A percentile compares a stretch with the other conserved stretches of the same genome.
phyloP scores from a whole-genome alignment of 805 yeast species.

The Starmerella floricola region DNA sequence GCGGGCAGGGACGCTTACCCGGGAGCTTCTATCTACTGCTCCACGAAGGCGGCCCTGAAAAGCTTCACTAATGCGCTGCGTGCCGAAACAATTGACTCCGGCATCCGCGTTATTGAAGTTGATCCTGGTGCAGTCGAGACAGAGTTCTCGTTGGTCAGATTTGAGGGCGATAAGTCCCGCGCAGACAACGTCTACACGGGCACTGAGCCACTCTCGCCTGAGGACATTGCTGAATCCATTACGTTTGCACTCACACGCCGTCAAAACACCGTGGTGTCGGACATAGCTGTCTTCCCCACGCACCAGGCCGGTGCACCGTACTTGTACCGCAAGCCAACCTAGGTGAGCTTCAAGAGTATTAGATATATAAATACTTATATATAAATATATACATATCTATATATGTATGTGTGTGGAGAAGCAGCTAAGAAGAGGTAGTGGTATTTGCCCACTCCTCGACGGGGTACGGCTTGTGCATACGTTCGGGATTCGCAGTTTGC shows the following conservation, averaged over 20 bases:
- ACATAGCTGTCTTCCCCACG: conserved; percentile 68
- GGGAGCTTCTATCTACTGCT: conserved; percentile 59
- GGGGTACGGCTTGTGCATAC: conserved; percentile 36
- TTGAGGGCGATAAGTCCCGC: conserved; percentile 46
- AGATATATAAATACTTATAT: too few relatives aligned
- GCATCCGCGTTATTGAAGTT: conserved; percentile 57
- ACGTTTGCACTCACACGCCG: conserved; percentile 56
- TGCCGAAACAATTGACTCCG: conserved; percentile 61
- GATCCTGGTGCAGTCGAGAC: conserved; percentile 76
- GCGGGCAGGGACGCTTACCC: conserved; percentile 64
- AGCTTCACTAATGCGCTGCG: conserved; percentile 50
- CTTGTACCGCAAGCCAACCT: conserved; percentile 31
- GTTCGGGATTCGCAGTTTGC: conserved; percentile 63
- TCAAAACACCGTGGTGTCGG: conserved; percentile 64
- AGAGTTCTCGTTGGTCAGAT: conserved; percentile 55
- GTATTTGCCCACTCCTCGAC: background rate
- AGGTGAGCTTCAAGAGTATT: background rate
- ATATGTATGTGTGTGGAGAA: too few relatives aligned
- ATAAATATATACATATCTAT: too few relatives aligned
- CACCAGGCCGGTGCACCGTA: conserved; percentile 75
- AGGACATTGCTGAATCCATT: conserved; percentile 64
- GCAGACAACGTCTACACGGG: conserved; percentile 58
- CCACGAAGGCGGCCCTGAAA: conserved; percentile 52
- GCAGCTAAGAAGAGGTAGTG: too few relatives aligned
- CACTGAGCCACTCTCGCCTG: conserved; percentile 57